Evolutionary conservation across 2,329 filamentous ascomycete species (phyloP).

Genomic region (Arthrinium phaeospermum): DNA sequence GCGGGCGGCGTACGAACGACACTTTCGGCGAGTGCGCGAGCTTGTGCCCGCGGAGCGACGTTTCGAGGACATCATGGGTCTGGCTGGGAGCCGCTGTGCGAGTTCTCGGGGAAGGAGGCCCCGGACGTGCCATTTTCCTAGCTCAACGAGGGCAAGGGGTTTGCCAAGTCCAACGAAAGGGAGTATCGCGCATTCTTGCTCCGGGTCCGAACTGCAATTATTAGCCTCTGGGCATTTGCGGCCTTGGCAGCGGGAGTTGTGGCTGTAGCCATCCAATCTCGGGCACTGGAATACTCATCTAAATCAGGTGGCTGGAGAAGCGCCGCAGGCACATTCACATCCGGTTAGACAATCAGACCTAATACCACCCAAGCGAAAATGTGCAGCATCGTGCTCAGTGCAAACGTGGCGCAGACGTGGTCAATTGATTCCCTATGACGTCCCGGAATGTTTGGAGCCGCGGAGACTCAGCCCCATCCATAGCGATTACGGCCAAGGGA

Average conservation of each 20-base stretch:
- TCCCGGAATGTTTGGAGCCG: not conserved
- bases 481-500: not conserved
- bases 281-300: not conserved
- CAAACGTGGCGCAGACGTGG: not conserved
- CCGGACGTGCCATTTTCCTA: slow-evolving; percentile 26
- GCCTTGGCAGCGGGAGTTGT: not conserved
- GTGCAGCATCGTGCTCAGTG: not conserved
- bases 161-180: not conserved
- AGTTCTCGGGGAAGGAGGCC: slow-evolving; percentile 29
- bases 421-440: not conserved
- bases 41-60: slow-evolving; percentile 24
- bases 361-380: not conserved
- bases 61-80: slow-evolving; percentile 31
- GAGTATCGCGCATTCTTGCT: not conserved
- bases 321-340: not conserved
- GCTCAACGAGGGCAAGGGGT: slow-evolving; percentile 24
- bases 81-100: slow-evolving; percentile 35
- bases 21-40: slow-evolving; percentile 28
- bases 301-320: not conserved
- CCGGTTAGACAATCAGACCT: not conserved
- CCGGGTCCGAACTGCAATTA: not conserved
- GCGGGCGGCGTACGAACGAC: slow-evolving; percentile 25
- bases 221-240: not conserved
- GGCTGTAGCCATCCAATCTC: not conserved
- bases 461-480: not conserved